A percentile compares a stretch with the other conserved stretches of the same genome.
phyloP scores from a whole-genome alignment of 2,329 filamentous ascomycete species.

The Elsinoe batatas region DNA sequence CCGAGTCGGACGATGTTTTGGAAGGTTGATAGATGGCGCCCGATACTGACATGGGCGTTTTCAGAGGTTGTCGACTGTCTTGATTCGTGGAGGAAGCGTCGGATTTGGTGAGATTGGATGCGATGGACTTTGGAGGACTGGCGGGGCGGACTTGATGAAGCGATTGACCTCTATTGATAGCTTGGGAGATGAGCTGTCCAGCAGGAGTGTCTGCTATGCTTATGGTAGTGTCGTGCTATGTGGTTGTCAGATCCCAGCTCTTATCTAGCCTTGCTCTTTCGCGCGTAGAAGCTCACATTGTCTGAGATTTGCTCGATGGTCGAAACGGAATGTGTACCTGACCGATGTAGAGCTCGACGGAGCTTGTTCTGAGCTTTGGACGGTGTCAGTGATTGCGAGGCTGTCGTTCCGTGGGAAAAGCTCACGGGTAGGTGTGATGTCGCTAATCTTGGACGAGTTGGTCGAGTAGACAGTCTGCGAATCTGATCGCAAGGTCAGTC shows the following conservation, averaged over 20 bases:
- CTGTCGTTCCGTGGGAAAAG: background rate
- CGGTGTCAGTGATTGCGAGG: background rate
- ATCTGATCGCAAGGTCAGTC: slow-evolving; percentile 1
- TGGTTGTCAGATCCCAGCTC: background rate
- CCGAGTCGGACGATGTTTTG: slow-evolving; percentile 28
- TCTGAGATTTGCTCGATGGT: background rate
- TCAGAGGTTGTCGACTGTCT: slow-evolving; percentile 1
- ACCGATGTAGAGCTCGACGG: slow-evolving; percentile 5
- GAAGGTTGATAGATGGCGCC: slow-evolving; percentile 4
- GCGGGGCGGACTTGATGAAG: slow-evolving; percentile 1
- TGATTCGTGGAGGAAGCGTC: slow-evolving; percentile 11
- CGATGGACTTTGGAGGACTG: background rate
- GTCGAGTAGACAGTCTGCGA: slow-evolving; percentile 5
- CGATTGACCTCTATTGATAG: slow-evolving; percentile 8
- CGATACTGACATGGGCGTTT: slow-evolving; percentile 10
- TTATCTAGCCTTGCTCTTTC: background rate
- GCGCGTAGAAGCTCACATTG: background rate
- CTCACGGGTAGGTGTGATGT: background rate
- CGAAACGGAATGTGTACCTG: background rate
- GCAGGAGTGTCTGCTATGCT: slow-evolving; percentile 9
- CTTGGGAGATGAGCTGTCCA: slow-evolving; percentile 5
- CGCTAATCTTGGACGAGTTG: slow-evolving; percentile 1
- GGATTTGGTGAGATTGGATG: slow-evolving; percentile 2
- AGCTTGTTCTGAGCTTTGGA: slow-evolving; percentile 5
- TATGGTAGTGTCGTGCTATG: background rate